These are phyloP conservation scores for Diaporthe destruens DNA, from an alignment of 2,329 filamentous ascomycete species.

Conservation along the genomic window DNA sequence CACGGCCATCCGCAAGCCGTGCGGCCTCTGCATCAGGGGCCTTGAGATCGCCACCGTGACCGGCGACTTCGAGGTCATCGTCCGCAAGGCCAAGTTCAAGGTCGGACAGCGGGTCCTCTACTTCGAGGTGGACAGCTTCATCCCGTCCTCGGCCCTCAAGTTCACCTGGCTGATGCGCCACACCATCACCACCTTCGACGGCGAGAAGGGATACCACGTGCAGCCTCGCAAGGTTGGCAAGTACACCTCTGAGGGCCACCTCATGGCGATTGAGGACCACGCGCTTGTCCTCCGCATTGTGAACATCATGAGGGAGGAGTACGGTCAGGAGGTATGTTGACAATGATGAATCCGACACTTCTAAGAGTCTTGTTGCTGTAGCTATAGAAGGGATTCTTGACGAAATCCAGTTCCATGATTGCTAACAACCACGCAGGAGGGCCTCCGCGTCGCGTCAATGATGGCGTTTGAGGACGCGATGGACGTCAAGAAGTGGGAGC, in stretches of 20 bases:
- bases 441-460: conserved; percentile 40
- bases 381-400: no score
- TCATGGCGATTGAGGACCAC: conserved; percentile 45
- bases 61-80: conserved; percentile 49
- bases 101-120: conserved; percentile 48
- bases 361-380: no score
- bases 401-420: no score
- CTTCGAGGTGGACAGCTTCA: conserved; percentile 51
- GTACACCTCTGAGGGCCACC: conserved; percentile 49
- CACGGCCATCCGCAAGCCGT: conserved; percentile 37
- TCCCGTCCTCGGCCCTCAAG: conserved; percentile 44
- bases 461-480: conserved; percentile 47
- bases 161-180: conserved; percentile 44
- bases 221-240: conserved; percentile 41
- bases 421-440: no score
- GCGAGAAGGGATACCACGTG: conserved; percentile 46
- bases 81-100: conserved; percentile 35
- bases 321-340: no score
- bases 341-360: no score
- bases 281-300: conserved; percentile 42
- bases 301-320: conserved; percentile 40
- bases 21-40: conserved; percentile 36
- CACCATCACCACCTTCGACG: conserved; percentile 39
- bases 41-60: conserved; percentile 43
- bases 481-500: conserved; percentile 49